phyloP scores from a whole-genome alignment of 805 yeast genomes.

The Henningerozyma blattae region DNA sequence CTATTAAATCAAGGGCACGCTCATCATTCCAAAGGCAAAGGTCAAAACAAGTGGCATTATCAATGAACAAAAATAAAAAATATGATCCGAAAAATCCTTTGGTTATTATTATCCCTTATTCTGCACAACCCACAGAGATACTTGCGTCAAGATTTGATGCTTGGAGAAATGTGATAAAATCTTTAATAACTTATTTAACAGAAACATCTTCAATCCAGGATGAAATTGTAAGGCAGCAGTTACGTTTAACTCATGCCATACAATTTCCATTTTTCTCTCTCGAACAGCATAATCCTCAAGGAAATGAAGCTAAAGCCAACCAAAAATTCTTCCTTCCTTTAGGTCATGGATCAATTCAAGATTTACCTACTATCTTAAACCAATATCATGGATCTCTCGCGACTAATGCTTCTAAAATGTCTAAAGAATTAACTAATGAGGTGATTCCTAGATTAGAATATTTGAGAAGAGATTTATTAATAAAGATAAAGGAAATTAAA shows the following conservation, averaged over 20 bases:
- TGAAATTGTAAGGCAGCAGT: conserved; percentile 75
- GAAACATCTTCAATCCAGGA: conserved; percentile 82
- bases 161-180: conserved; percentile 73
- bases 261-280: conserved; percentile 27
- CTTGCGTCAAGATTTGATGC: conserved; percentile 75
- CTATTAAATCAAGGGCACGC: not conserved
- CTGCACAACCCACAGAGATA: conserved; percentile 75
- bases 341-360: conserved; percentile 75
- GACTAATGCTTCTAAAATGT: conserved; percentile 41
- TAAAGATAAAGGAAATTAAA: conserved; percentile 81
- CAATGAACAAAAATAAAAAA: conserved; percentile 4
- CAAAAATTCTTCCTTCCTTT: conserved; percentile 54
- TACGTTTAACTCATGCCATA: conserved; percentile 71
- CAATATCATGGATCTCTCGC: conserved; percentile 55
- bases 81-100: conserved; percentile 39
- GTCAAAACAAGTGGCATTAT: not conserved
- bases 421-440: conserved; percentile 48
- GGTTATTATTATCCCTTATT: conserved; percentile 39
- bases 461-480: conserved; percentile 60
- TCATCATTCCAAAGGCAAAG: not conserved
- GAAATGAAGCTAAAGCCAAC: conserved; percentile 13
- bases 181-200: conserved; percentile 60
- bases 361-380: conserved; percentile 61
- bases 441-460: conserved; percentile 59
- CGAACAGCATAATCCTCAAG: conserved; percentile 18